phyloP scores from a whole-genome alignment of 305 asterid genomes.

The Fraxinus xanthoxyloides region DNA sequence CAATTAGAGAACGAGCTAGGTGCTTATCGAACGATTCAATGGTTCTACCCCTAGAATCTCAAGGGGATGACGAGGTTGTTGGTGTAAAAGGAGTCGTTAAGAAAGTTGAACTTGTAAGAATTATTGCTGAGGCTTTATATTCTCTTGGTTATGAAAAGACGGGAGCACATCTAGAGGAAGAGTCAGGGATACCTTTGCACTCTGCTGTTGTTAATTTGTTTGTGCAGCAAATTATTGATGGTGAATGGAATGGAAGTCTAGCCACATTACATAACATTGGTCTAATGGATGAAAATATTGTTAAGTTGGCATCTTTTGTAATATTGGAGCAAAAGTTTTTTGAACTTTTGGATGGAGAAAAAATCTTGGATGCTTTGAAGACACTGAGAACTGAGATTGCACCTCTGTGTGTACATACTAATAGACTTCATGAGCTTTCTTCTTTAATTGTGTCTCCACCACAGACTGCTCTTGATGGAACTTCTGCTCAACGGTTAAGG shows the following conservation, averaged over 20 bases:
- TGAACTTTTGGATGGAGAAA: conserved; percentile 27
- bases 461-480: conserved; percentile 6
- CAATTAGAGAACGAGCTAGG: conserved; percentile 25
- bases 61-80: conserved; percentile 32
- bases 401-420: conserved; percentile 27
- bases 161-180: conserved; percentile 35
- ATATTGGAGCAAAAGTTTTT: conserved; percentile 38
- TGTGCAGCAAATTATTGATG: conserved; percentile 32
- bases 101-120: conserved; percentile 38
- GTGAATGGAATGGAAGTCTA: conserved; percentile 37
- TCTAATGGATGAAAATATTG: conserved; percentile 24
- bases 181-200: conserved; percentile 34
- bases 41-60: conserved; percentile 24
- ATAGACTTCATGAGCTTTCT: conserved; percentile 31
- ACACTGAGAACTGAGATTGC: conserved; percentile 32
- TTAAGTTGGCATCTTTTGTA: conserved; percentile 28
- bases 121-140: conserved; percentile 34
- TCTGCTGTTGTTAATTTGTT: conserved; percentile 23
- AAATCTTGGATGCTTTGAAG: conserved; percentile 30
- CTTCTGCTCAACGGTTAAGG: background rate
- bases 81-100: conserved; percentile 38
- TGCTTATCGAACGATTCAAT: conserved; percentile 14
- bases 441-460: conserved; percentile 28
- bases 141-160: conserved; percentile 40
- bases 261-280: conserved; percentile 28